These are phyloP conservation scores for Keithomyces neogunnii DNA, from an alignment of 2,329 filamentous ascomycete species.

Conservation along the genomic window DNA sequence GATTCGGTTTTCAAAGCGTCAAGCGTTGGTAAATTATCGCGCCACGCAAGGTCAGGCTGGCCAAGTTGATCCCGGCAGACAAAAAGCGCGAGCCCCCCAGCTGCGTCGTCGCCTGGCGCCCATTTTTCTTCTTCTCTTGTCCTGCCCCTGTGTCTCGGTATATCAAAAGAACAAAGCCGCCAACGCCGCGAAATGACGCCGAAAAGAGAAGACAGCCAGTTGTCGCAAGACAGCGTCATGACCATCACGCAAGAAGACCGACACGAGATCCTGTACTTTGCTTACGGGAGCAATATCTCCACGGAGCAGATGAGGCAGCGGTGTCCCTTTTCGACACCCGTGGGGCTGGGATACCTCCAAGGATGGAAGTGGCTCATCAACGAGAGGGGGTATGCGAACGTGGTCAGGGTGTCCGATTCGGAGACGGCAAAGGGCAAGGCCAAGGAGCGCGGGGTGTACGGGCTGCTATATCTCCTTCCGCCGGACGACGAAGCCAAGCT, in stretches of 20 bases:
- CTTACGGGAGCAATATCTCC: conserved; percentile 64
- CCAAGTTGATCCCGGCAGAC: too few species aligned
- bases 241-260: conserved; percentile 26
- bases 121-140: too few species aligned
- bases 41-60: too few species aligned
- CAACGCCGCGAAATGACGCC: background rate
- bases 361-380: conserved; percentile 61
- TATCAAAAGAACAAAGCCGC: background rate
- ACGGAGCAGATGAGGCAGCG: conserved; percentile 54
- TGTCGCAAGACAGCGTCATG: conserved; percentile 26
- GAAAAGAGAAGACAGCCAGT: conserved; percentile 24
- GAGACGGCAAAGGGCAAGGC: background rate
- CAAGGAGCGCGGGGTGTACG: conserved; percentile 39
- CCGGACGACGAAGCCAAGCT: conserved; percentile 40
- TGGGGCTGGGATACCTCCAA: conserved; percentile 48
- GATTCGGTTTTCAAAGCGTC: too few species aligned
- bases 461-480: conserved; percentile 46
- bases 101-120: too few species aligned
- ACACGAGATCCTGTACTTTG: conserved; percentile 51
- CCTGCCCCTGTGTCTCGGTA: too few species aligned
- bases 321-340: conserved; percentile 48
- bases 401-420: conserved; percentile 30
- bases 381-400: conserved; percentile 57
- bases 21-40: too few species aligned
- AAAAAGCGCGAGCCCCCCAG: too few species aligned